Evolutionary conservation across 495 filamentous ascomycete species (phyloP).

Genomic region (Cercophora newfieldiana): DNA sequence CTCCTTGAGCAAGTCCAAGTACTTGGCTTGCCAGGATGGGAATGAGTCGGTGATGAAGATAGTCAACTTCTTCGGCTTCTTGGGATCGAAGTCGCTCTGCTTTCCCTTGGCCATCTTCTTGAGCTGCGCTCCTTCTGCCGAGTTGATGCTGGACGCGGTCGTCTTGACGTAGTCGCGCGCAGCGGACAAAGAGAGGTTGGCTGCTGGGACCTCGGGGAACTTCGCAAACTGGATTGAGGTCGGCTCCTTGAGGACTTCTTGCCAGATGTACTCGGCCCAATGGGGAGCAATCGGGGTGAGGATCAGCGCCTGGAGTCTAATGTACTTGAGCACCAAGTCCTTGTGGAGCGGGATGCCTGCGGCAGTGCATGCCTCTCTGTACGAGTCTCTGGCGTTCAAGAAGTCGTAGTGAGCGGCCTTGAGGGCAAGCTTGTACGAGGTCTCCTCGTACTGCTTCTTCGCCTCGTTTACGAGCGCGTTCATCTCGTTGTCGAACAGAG

Average conservation of each 20-base stretch:
- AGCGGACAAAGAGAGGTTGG: constrained; percentile 65
- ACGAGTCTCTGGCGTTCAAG: constrained; percentile 80
- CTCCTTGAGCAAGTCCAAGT: constrained; percentile 77
- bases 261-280: constrained; percentile 93
- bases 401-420: constrained; percentile 92
- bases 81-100: constrained; percentile 74
- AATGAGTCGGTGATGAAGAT: constrained; percentile 77
- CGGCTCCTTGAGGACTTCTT: constrained; percentile 76
- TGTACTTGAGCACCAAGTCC: constrained; percentile 71
- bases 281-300: constrained; percentile 78
- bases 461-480: constrained; percentile 78
- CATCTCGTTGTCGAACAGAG: constrained; percentile 91
- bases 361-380: constrained; percentile 75
- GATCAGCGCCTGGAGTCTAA: constrained; percentile 67
- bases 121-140: constrained; percentile 75
- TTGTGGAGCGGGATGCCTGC: constrained; percentile 82
- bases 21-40: constrained; percentile 89
- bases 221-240: constrained; percentile 74
- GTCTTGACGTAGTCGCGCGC: constrained; percentile 76
- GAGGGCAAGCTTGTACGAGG: constrained; percentile 87
- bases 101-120: constrained; percentile 93
- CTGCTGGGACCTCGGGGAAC: constrained; percentile 70
- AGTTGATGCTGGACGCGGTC: constrained; percentile 77
- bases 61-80: constrained; percentile 85
- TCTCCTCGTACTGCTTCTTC: constrained; percentile 71